Conservation (phyloP, 441 rosid genomes). For the Macaranga tanarius region DNA sequence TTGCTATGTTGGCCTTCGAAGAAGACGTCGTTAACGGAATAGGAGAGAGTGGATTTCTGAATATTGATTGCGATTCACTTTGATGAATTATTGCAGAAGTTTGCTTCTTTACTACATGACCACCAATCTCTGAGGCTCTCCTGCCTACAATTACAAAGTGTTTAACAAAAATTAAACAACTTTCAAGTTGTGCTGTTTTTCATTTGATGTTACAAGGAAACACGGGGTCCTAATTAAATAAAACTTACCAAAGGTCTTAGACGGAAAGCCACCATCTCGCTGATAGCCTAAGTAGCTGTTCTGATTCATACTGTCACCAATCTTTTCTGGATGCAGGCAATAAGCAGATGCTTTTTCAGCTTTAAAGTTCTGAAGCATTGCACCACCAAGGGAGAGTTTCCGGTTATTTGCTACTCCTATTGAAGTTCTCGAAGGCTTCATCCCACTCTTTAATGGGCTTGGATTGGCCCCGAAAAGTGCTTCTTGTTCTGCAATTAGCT, state of each 20-base stretch:
- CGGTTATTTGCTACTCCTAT: slow-evolving; percentile 41
- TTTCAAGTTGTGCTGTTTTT: no score
- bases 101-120: slow-evolving; percentile 38
- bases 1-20: slow-evolving; percentile 42
- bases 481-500: slow-evolving; percentile 72
- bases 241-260: slow-evolving; percentile 27
- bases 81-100: slow-evolving; percentile 28
- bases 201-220: no score
- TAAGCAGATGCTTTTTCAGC: slow-evolving; percentile 29
- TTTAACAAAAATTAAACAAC: background rate
- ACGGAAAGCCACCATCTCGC: slow-evolving; percentile 30
- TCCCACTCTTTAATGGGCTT: slow-evolving; percentile 65
- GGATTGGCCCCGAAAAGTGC: slow-evolving; percentile 72
- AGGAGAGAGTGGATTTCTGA: slow-evolving; percentile 65
- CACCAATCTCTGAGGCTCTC: slow-evolving; percentile 51
- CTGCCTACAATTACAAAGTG: slow-evolving; percentile 38
- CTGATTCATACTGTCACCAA: slow-evolving; percentile 32
- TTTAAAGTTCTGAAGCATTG: slow-evolving; percentile 59
- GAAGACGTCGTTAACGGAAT: slow-evolving; percentile 38
- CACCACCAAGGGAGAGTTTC: slow-evolving; percentile 74
- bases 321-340: slow-evolving; percentile 30
- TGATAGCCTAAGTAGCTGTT: slow-evolving; percentile 29
- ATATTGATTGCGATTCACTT: slow-evolving; percentile 32
- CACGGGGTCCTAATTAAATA: background rate
- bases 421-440: slow-evolving; percentile 54